Percentiles rank a stretch among this genome's conserved stretches.
phyloP scores from a whole-genome alignment of 2,329 filamentous ascomycete genomes.

The Teratosphaeria gauchensis region DNA sequence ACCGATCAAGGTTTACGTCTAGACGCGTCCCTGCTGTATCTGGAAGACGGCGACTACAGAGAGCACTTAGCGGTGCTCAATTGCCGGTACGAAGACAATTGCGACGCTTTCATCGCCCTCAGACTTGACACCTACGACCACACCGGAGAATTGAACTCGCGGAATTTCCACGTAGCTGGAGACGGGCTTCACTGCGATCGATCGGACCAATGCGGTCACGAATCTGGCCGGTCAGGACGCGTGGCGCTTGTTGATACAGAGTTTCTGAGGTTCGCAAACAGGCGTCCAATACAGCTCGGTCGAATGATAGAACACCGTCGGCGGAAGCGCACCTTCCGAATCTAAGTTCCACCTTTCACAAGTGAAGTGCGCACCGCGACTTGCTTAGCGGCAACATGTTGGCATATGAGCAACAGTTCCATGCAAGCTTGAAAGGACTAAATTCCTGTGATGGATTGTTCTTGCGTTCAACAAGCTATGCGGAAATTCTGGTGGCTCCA shows the following conservation, averaged over 20 bases:
- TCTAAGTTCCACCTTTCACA: too few species aligned
- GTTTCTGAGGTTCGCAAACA: neutral
- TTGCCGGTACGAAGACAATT: neutral
- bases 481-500: too few species aligned
- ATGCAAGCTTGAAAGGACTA: too few species aligned
- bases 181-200: neutral
- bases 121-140: neutral
- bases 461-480: too few species aligned
- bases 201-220: neutral
- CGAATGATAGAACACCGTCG: neutral
- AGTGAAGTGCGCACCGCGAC: too few species aligned
- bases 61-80: neutral
- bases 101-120: neutral
- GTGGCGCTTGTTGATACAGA: neutral
- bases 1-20: neutral
- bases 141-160: neutral
- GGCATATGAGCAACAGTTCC: too few species aligned
- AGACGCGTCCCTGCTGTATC: neutral
- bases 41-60: neutral
- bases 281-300: neutral
- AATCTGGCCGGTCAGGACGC: neutral
- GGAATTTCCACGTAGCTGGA: neutral
- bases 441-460: too few species aligned
- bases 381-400: too few species aligned
- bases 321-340: too few species aligned